Percentiles rank a stretch among this genome's conserved stretches.
phyloP scores from a whole-genome alignment of 768 basidiomycete species.

The Trametes cinnabarina region DNA sequence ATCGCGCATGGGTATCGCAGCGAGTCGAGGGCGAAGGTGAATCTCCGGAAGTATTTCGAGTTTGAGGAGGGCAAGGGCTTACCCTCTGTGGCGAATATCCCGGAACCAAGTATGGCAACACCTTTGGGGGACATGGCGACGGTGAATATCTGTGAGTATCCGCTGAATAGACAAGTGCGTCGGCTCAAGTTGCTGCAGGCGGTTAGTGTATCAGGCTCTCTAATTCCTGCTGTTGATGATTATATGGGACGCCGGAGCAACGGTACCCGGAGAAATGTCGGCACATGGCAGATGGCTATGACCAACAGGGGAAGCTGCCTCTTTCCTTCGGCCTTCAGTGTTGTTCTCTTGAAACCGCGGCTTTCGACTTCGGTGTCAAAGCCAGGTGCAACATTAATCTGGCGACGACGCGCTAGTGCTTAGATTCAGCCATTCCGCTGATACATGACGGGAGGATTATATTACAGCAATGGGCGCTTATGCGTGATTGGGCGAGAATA shows the following conservation, averaged over 20 bases:
- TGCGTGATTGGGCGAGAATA: background rate
- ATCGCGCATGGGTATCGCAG: background rate
- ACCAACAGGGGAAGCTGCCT: constrained; percentile 1
- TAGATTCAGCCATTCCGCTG: too few relatives aligned
- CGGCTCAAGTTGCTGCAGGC: background rate
- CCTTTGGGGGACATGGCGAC: constrained; percentile 45
- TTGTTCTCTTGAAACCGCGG: background rate
- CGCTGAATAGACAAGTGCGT: constrained; percentile 3
- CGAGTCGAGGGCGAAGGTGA: constrained; percentile 16
- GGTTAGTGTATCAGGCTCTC: background rate
- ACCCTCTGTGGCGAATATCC: constrained; percentile 78
- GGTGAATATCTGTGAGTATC: background rate
- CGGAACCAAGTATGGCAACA: constrained; percentile 78
- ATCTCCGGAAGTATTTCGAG: constrained; percentile 18
- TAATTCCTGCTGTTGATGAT: constrained; percentile 1
- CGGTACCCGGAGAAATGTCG: constrained; percentile 13
- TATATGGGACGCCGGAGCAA: constrained; percentile 10
- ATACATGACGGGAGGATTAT: too few relatives aligned
- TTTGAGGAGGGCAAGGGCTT: constrained; percentile 22
- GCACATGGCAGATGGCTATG: background rate
- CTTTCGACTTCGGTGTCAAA: background rate
- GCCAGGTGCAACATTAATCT: too few relatives aligned
- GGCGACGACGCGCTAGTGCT: too few relatives aligned
- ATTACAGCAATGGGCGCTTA: background rate
- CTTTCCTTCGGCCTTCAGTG: background rate